Conservation (phyloP, 1,139 yeast species). For the Yarrowia galli region DNA sequence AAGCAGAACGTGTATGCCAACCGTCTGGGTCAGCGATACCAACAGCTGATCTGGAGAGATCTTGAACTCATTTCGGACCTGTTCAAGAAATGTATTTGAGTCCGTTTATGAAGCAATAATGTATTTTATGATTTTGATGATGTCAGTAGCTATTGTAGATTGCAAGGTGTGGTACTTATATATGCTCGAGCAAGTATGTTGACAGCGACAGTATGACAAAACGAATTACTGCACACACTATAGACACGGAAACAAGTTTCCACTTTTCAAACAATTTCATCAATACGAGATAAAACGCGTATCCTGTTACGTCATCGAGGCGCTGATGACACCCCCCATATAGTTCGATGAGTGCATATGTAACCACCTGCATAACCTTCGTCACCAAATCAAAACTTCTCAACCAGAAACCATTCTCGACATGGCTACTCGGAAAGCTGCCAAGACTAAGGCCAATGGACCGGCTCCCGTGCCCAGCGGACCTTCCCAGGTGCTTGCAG, state of each 20-base stretch:
- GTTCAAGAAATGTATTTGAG: conserved; percentile 23
- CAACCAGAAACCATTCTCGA: conserved; percentile 7
- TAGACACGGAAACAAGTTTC: too few relatives aligned
- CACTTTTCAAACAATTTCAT: too few relatives aligned
- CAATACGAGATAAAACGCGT: not conserved
- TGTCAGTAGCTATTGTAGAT: not conserved
- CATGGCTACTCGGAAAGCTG: conserved; percentile 34
- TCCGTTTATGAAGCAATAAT: not conserved
- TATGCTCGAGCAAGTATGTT: too few relatives aligned
- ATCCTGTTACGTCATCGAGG: not conserved
- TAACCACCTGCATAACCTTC: conserved; percentile 32
- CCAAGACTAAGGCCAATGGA: conserved; percentile 33
- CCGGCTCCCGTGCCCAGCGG: not conserved
- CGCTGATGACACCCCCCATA: not conserved
- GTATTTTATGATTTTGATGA: not conserved
- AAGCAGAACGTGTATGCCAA: conserved; percentile 48
- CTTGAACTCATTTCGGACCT: conserved; percentile 29
- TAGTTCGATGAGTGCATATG: conserved; percentile 9
- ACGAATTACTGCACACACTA: too few relatives aligned
- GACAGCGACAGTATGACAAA: too few relatives aligned
- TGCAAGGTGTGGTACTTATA: too few relatives aligned
- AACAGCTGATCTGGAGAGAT: conserved; percentile 36
- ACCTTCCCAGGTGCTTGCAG: conserved; percentile 30
- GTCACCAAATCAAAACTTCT: conserved; percentile 33
- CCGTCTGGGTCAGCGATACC: conserved; percentile 47